These are phyloP conservation scores for Trichoderma sp. DNA, from an alignment of 2,329 filamentous ascomycete species.

Conservation along the genomic window DNA sequence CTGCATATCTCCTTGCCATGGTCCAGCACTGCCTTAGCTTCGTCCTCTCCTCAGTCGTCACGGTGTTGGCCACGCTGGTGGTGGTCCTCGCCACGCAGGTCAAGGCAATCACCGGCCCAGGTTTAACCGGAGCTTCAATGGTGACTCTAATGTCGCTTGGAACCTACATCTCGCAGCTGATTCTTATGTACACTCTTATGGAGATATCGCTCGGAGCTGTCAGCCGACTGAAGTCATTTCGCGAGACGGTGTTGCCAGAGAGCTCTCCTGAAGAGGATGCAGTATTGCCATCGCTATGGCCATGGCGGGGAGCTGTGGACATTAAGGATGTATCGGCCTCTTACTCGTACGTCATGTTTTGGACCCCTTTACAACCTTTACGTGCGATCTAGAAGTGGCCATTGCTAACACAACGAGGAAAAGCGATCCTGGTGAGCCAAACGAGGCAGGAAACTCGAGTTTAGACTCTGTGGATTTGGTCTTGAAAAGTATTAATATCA, in stretches of 20 bases:
- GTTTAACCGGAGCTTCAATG: not conserved
- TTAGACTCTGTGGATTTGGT: conserved; percentile 22
- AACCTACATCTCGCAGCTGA: not conserved
- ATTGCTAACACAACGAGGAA: not conserved
- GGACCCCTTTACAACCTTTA: not conserved
- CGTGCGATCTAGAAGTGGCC: too few species aligned
- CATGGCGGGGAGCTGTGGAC: conserved; percentile 30
- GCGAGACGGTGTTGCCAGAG: conserved; percentile 19
- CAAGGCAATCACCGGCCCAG: not conserved
- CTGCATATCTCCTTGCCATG: conserved; percentile 19
- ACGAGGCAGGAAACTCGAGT: not conserved
- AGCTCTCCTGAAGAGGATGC: not conserved
- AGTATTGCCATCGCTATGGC: conserved; percentile 29
- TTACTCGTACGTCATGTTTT: conserved; percentile 25
- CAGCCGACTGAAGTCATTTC: conserved; percentile 24
- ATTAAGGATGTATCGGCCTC: conserved; percentile 34
- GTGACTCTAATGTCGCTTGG: conserved; percentile 13
- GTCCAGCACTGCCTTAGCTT: conserved; percentile 21
- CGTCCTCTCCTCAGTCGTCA: conserved; percentile 15
- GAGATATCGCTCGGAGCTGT: conserved; percentile 16
- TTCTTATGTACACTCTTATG: conserved; percentile 10
- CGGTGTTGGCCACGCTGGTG: conserved; percentile 15
- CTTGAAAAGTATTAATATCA: conserved; percentile 28
- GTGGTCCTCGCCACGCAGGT: conserved; percentile 17
- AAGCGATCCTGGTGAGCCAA: not conserved